Conservation (phyloP, 768 basidiomycete genomes). For the Termitomyces sp. region DNA sequence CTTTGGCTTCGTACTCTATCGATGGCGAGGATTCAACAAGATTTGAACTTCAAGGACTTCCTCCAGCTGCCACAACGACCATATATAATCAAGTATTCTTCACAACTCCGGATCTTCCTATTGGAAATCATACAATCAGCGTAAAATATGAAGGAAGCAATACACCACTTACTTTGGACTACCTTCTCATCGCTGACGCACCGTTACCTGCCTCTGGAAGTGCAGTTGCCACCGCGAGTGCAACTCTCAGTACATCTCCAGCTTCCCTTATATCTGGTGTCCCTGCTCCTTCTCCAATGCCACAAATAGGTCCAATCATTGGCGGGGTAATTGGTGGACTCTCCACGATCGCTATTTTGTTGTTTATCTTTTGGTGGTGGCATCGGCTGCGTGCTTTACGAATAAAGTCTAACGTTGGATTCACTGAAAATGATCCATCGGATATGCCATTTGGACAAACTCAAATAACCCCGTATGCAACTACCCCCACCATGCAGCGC, state of each 20-base stretch:
- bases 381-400: neutral
- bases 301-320: slow-evolving; percentile 5
- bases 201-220: neutral
- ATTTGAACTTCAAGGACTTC: neutral
- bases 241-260: neutral
- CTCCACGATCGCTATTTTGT: neutral
- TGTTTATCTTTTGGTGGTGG: neutral
- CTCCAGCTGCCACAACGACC: neutral
- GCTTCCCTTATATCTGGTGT: neutral
- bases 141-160: slow-evolving; percentile 4
- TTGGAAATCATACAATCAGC: slow-evolving; percentile 2
- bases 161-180: slow-evolving; percentile 3
- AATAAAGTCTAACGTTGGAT: neutral
- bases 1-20: neutral
- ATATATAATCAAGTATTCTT: slow-evolving; percentile 6
- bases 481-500: neutral
- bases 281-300: neutral
- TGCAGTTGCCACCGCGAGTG: neutral
- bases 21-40: neutral
- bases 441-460: neutral
- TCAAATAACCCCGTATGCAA: neutral
- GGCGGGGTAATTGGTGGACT: slow-evolving; percentile 5
- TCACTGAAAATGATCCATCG: neutral
- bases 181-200: slow-evolving; percentile 1
- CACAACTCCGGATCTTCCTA: neutral